Evolutionary conservation across 2,329 filamentous ascomycete species (phyloP).

Genomic region (Gremmenia infestans): DNA sequence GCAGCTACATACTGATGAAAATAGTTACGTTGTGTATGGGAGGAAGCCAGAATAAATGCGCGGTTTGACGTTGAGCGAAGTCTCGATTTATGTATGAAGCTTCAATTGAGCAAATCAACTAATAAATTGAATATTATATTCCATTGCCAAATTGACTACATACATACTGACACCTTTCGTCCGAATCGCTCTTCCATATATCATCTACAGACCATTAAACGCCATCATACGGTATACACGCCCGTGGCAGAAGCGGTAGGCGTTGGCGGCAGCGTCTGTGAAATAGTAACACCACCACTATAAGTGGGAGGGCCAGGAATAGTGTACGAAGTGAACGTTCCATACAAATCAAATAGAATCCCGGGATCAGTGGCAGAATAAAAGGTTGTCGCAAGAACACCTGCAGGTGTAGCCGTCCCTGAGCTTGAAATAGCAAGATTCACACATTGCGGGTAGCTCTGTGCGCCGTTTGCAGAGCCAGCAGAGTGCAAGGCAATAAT

Average conservation of each 20-base stretch:
- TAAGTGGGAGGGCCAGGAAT: conserved; percentile 35
- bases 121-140: neutral
- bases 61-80: too few species aligned
- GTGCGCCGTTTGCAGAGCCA: conserved; percentile 36
- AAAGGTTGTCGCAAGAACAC: conserved; percentile 35
- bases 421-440: conserved; percentile 43
- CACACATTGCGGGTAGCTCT: conserved; percentile 48
- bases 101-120: too few species aligned
- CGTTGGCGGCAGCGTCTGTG: conserved; percentile 17
- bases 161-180: too few species aligned
- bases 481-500: conserved; percentile 29
- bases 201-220: neutral
- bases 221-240: conserved; percentile 10
- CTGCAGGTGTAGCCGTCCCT: conserved; percentile 35
- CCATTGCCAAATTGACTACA: neutral
- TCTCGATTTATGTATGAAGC: too few species aligned
- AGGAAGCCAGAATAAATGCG: conserved; percentile 1
- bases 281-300: conserved; percentile 14
- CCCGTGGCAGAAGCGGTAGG: conserved; percentile 20
- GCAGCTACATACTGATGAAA: neutral
- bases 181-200: neutral
- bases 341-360: conserved; percentile 38
- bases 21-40: conserved; percentile 8
- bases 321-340: conserved; percentile 27
- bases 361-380: conserved; percentile 40